Conservation (phyloP, 106 monocot genomes). For the Dendrobium nobile region DNA sequence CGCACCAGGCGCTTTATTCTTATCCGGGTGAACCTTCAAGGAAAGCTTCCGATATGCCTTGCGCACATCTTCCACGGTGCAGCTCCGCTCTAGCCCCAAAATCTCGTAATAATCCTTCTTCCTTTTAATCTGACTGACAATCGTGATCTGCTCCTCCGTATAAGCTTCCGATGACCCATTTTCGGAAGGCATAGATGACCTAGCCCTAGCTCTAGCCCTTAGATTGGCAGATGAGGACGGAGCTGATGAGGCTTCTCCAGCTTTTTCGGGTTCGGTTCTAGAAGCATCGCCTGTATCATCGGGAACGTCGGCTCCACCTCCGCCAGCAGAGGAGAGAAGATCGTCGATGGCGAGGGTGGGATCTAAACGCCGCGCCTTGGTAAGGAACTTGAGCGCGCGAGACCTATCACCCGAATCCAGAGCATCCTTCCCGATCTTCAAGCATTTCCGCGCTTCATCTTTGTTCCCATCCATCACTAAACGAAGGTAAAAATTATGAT, state of each 20-base stretch:
- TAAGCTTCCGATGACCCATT: slow-evolving; percentile 30
- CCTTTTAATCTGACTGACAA: slow-evolving; percentile 77
- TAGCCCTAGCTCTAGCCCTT: slow-evolving; percentile 7
- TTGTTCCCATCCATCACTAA: slow-evolving; percentile 93
- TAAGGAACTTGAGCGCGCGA: slow-evolving; percentile 74
- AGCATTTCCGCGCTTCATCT: slow-evolving; percentile 83
- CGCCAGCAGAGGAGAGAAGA: slow-evolving; percentile 30
- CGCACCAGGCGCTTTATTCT: slow-evolving; percentile 89
- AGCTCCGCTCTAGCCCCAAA: slow-evolving; percentile 56
- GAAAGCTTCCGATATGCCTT: slow-evolving; percentile 90
- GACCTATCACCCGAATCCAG: slow-evolving; percentile 45
- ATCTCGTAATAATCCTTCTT: slow-evolving; percentile 90
- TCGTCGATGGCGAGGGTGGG: slow-evolving; percentile 70
- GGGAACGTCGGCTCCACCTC: not conserved
- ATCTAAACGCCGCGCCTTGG: slow-evolving; percentile 79
- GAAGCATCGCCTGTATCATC: slow-evolving; percentile 9
- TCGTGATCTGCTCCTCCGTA: slow-evolving; percentile 76
- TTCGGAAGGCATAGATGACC: slow-evolving; percentile 12
- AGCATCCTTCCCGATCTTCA: slow-evolving; percentile 68
- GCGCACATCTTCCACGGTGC: slow-evolving; percentile 82
- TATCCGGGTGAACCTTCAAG: slow-evolving; percentile 92
- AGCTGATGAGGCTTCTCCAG: not conserved
- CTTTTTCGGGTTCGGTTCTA: not conserved
- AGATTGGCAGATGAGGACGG: slow-evolving; percentile 3
- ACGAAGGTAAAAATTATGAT: not conserved